phyloP scores from a whole-genome alignment of 441 rosid species.

The Adansonia rubrostipa region DNA sequence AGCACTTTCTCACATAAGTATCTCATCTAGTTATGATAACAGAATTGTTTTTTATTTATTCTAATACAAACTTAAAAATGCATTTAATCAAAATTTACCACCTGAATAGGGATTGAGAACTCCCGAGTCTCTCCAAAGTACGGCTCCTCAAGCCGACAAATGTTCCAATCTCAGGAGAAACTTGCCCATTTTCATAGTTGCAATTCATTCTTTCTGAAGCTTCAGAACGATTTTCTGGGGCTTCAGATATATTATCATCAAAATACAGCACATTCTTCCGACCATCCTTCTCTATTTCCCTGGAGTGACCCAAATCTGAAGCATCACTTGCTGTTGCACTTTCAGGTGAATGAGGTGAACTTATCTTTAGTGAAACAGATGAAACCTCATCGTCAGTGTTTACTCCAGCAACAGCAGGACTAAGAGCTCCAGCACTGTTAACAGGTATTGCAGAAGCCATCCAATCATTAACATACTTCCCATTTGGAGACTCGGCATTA shows the following conservation, averaged over 20 bases:
- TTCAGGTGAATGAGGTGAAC: slow-evolving; percentile 70
- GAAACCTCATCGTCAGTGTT: slow-evolving; percentile 63
- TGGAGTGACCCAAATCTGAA: slow-evolving; percentile 66
- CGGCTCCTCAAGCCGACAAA: slow-evolving; percentile 45
- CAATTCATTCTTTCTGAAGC: slow-evolving; percentile 53
- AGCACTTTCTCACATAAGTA: background rate
- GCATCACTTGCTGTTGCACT: slow-evolving; percentile 66
- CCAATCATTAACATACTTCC: slow-evolving; percentile 45
- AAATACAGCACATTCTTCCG: slow-evolving; percentile 47
- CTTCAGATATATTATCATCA: slow-evolving; percentile 75
- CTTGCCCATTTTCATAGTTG: slow-evolving; percentile 55
- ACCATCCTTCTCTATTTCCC: slow-evolving; percentile 64
- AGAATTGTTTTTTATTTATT: slow-evolving; percentile 18
- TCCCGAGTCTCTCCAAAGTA: slow-evolving; percentile 67
- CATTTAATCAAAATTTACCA: slow-evolving; percentile 36
- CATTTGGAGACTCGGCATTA: slow-evolving; percentile 44
- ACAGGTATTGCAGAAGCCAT: slow-evolving; percentile 87
- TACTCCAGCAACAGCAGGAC: slow-evolving; percentile 88
- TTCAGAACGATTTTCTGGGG: slow-evolving; percentile 64
- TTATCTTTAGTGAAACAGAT: slow-evolving; percentile 47
- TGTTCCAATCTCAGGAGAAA: slow-evolving; percentile 69
- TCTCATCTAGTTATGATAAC: slow-evolving; percentile 3
- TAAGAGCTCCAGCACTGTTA: slow-evolving; percentile 68
- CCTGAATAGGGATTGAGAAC: slow-evolving; percentile 83
- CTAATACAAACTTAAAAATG: slow-evolving; percentile 16